These are phyloP conservation scores for Kwoniella bestiolae DNA, from an alignment of 768 basidiomycete species.

Conservation along the genomic window DNA sequence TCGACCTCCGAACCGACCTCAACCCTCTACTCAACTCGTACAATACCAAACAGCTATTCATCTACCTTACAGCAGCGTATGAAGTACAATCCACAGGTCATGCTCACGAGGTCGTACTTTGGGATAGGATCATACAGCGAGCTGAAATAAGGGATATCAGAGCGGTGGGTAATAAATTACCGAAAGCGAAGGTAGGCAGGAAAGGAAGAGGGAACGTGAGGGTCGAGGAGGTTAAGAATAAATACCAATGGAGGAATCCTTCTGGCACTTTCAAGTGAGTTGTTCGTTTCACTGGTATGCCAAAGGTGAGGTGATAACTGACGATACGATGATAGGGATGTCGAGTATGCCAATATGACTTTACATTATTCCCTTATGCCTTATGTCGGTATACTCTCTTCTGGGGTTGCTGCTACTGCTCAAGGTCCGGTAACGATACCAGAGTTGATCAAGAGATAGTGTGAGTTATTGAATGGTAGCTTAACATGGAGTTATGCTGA, in stretches of 20 bases:
- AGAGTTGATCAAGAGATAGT: constrained; percentile 40
- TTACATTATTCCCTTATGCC: constrained; percentile 54
- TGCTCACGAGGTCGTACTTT: constrained; percentile 47
- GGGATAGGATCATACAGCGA: constrained; percentile 47
- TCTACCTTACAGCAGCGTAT: constrained; percentile 47
- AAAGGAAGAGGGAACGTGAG: constrained; percentile 48
- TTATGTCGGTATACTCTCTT: constrained; percentile 46
- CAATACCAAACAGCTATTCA: constrained; percentile 53
- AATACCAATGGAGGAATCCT: constrained; percentile 48
- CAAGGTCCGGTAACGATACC: constrained; percentile 41
- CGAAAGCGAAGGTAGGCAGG: constrained; percentile 29
- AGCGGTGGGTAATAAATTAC: constrained; percentile 44
- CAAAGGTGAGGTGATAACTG: not conserved
- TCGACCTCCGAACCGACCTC: constrained; percentile 49
- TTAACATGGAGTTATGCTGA: not conserved
- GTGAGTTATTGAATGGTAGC: not conserved
- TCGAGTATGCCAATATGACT: constrained; percentile 45
- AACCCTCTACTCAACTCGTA: constrained; percentile 49
- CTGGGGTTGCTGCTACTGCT: constrained; percentile 49
- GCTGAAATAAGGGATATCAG: constrained; percentile 45
- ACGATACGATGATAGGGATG: constrained; percentile 21
- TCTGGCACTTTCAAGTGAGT: constrained; percentile 51
- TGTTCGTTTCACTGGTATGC: not conserved
- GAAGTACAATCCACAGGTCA: constrained; percentile 25
- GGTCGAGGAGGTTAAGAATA: constrained; percentile 50